These are phyloP conservation scores for Leucocoprinus birnbaumii DNA, from an alignment of 768 basidiomycete genomes.

Conservation along the genomic window DNA sequence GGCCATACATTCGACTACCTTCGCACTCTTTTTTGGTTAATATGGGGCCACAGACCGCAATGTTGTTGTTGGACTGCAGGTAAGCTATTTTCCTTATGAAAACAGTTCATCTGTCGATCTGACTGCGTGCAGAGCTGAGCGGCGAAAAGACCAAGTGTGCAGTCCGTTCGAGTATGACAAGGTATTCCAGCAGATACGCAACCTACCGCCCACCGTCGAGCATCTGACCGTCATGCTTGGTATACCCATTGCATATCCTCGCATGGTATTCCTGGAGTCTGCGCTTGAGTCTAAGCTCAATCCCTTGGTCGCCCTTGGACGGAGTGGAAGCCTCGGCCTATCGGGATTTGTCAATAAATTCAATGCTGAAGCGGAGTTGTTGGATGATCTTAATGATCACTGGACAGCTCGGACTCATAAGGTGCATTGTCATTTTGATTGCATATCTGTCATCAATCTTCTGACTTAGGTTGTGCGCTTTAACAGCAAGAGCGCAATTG, in stretches of 20 bases:
- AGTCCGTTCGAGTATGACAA: slow-evolving; percentile 69
- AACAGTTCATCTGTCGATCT: background rate
- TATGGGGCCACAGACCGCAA: slow-evolving; percentile 72
- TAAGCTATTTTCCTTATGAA: slow-evolving; percentile 27
- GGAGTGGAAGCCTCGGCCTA: slow-evolving; percentile 62
- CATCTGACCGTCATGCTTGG: slow-evolving; percentile 83
- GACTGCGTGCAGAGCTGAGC: slow-evolving; percentile 64
- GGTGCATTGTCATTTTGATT: slow-evolving; percentile 30
- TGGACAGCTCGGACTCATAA: slow-evolving; percentile 86
- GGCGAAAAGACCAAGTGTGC: slow-evolving; percentile 80
- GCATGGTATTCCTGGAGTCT: slow-evolving; percentile 85
- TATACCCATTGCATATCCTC: slow-evolving; percentile 88
- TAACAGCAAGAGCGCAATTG: slow-evolving; percentile 84
- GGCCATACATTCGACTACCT: slow-evolving; percentile 75
- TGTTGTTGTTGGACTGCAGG: slow-evolving; percentile 85
- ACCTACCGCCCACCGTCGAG: slow-evolving; percentile 64
- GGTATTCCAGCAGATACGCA: slow-evolving; percentile 59
- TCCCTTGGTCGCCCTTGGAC: slow-evolving; percentile 75
- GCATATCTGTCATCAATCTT: too few species aligned
- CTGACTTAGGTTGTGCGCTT: background rate
- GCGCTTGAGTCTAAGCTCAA: slow-evolving; percentile 82
- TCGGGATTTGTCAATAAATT: slow-evolving; percentile 87
- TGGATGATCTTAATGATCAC: slow-evolving; percentile 95
- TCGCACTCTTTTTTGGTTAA: slow-evolving; percentile 83
- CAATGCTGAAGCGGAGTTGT: slow-evolving; percentile 87